Percentiles rank a stretch among this genome's conserved stretches.
Evolutionary conservation across 768 basidiomycete genomes (phyloP).

Genomic region (Termitomyces sp.): DNA sequence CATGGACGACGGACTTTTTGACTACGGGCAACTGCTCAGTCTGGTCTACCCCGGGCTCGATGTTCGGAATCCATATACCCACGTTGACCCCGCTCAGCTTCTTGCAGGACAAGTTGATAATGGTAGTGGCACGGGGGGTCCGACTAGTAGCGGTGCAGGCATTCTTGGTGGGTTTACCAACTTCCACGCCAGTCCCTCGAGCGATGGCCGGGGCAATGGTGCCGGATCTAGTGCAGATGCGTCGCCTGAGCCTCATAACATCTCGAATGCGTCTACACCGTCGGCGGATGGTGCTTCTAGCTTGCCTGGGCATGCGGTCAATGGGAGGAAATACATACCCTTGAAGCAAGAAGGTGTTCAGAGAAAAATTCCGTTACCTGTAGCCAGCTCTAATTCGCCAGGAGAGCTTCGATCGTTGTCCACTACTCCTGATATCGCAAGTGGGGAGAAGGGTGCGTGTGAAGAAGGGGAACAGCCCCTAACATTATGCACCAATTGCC

Average conservation of each 20-base stretch:
- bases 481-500: conserved; percentile 91
- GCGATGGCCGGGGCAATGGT: conserved; percentile 77
- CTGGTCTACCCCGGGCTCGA: conserved; percentile 60
- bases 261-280: conserved; percentile 70
- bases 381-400: conserved; percentile 22
- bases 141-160: conserved; percentile 22
- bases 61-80: conserved; percentile 54
- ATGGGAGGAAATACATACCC: conserved; percentile 59
- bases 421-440: conserved; percentile 62
- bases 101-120: conserved; percentile 28
- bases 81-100: conserved; percentile 95
- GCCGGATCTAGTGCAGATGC: conserved; percentile 64
- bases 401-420: conserved; percentile 50
- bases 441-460: conserved; percentile 36
- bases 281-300: conserved; percentile 50
- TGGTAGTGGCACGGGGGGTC: conserved; percentile 10
- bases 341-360: conserved; percentile 57
- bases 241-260: conserved; percentile 72
- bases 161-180: conserved; percentile 42
- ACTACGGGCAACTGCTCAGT: conserved; percentile 66
- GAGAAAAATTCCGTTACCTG: conserved; percentile 44
- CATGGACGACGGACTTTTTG: conserved; percentile 53
- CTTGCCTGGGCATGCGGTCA: conserved; percentile 17
- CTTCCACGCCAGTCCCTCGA: conserved; percentile 76
- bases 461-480: conserved; percentile 72